These are phyloP conservation scores for Fusarium camptoceras DNA, from an alignment of 2,329 filamentous ascomycete genomes.

Conservation along the genomic window DNA sequence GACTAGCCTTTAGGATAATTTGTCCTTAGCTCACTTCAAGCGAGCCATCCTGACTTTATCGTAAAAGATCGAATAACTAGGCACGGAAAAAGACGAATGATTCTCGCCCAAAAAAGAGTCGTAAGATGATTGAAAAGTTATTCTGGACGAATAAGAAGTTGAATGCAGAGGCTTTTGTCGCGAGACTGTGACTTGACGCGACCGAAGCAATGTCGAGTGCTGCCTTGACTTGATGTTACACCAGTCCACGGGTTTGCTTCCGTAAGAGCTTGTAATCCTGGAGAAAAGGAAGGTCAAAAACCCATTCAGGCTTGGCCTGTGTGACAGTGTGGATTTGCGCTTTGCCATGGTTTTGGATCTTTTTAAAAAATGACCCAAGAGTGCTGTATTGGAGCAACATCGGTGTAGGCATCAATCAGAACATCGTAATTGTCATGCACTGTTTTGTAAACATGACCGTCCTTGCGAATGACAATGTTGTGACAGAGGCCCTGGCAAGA, in stretches of 20 bases:
- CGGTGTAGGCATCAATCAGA: background rate
- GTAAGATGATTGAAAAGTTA: too few species aligned
- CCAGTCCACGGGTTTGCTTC: background rate
- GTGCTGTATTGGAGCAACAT: accelerated
- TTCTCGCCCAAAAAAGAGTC: too few species aligned
- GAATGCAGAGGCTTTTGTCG: background rate
- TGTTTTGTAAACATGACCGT: too few species aligned
- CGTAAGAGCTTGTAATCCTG: background rate
- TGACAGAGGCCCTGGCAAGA: too few species aligned
- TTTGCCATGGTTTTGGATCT: background rate
- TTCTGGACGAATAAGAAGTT: accelerated
- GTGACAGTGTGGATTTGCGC: background rate
- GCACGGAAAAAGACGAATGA: too few species aligned
- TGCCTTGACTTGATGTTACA: background rate
- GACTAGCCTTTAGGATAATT: too few species aligned
- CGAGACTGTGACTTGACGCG: too few species aligned
- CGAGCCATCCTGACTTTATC: too few species aligned
- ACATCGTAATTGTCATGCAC: background rate
- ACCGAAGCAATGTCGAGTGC: background rate
- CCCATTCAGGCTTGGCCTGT: background rate
- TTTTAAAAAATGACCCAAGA: background rate
- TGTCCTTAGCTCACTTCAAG: accelerated
- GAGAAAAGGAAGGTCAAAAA: background rate
- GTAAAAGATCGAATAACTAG: too few species aligned
- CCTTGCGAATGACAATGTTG: too few species aligned